A percentile compares a stretch with the other conserved stretches of the same genome.
phyloP scores from a whole-genome alignment of 805 yeast species.

The Blastobotrys robertii region DNA sequence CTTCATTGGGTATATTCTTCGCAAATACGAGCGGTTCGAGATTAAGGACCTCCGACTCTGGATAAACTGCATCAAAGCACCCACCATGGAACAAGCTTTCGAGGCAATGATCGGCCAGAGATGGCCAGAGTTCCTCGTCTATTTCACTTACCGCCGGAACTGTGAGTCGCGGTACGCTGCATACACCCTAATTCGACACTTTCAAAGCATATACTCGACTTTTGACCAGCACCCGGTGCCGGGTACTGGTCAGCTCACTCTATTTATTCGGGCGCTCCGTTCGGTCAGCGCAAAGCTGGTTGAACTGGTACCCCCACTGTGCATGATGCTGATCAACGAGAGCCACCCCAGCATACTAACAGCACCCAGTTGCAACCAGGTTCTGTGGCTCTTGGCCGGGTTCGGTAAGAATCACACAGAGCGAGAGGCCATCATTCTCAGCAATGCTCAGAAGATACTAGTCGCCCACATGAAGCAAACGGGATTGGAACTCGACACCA shows the following conservation, averaged over 20 bases:
- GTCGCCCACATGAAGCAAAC: slow-evolving; percentile 13
- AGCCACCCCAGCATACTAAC: slow-evolving; percentile 3
- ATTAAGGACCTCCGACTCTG: slow-evolving; percentile 9
- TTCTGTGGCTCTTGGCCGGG: slow-evolving; percentile 22
- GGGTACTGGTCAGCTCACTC: slow-evolving; percentile 14
- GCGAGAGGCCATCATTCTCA: slow-evolving; percentile 12
- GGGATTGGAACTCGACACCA: slow-evolving; percentile 17
- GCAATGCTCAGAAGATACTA: slow-evolving; percentile 19
- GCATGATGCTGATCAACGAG: slow-evolving; percentile 15
- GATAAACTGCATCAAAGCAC: slow-evolving; percentile 13
- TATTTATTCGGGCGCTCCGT: slow-evolving; percentile 11
- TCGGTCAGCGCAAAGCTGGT: slow-evolving; percentile 5
- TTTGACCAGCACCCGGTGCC: slow-evolving; percentile 13
- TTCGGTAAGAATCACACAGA: slow-evolving; percentile 20
- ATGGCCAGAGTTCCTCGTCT: slow-evolving; percentile 24
- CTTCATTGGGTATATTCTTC: slow-evolving; percentile 3
- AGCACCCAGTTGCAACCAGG: slow-evolving; percentile 16
- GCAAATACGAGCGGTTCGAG: slow-evolving; percentile 8
- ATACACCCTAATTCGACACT: slow-evolving; percentile 15
- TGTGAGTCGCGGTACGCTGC: slow-evolving; percentile 18
- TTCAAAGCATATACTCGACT: slow-evolving; percentile 7
- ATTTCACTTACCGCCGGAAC: slow-evolving; percentile 19
- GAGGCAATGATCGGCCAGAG: slow-evolving; percentile 8
- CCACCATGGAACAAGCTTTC: slow-evolving; percentile 13
- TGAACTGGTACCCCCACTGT: slow-evolving; percentile 20